Base-by-base conservation (phyloP, 139 green algal genomes). In the Limnomonas spitsbergensis region DNA sequence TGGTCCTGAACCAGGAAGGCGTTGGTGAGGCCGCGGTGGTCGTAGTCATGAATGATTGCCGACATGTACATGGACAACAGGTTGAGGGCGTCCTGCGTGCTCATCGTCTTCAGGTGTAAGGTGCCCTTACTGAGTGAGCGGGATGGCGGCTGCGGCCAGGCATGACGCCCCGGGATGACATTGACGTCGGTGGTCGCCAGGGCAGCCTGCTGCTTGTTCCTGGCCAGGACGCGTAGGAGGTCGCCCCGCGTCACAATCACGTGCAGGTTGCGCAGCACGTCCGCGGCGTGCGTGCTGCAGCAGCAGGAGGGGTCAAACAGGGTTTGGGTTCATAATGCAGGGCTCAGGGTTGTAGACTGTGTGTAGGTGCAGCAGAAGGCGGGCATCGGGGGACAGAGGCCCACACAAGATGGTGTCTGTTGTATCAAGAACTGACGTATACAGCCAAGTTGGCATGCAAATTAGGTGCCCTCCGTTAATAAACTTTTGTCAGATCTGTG, bases 1-100 rank as follows among this genome's bases (percentile, higher is more conserved):
- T 91, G 89, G 83, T 90, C 90, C 40, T 81, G 79, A 31, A 91
- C 31, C 4, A 93, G 81, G 82, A 88, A 93, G 82, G 89, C 83
- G 74, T 93, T 93, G 84, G 86, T 92, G 32, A 89, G 78, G 9
- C 89, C 89, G 20, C 78, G 70, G 74, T 93, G 89, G 71, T 89
- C 86, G 40, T 81, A 89, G 77, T 93, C 89, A 75, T 93, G 89
- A 34, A 90, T 84, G 72, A 87, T 87, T 70, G 83, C 79, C 53
- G 72, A 38, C 9, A 61, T 66, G 77, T 88, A 88, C n/a, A 78
- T 37, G 2, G 79, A 73, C 2, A 87, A 66, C 2, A 54, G 56
- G 29, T 73, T 40, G 7, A 87, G 32, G 31, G 81, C 77, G 69
- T 85, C 71, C 6, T 37, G 66, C 27, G 66, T 72, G 47, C 47